A percentile compares a stretch with the other conserved stretches of the same genome.
Conservation (phyloP, 495 filamentous ascomycete genomes). For the Penicillium ucsense region DNA sequence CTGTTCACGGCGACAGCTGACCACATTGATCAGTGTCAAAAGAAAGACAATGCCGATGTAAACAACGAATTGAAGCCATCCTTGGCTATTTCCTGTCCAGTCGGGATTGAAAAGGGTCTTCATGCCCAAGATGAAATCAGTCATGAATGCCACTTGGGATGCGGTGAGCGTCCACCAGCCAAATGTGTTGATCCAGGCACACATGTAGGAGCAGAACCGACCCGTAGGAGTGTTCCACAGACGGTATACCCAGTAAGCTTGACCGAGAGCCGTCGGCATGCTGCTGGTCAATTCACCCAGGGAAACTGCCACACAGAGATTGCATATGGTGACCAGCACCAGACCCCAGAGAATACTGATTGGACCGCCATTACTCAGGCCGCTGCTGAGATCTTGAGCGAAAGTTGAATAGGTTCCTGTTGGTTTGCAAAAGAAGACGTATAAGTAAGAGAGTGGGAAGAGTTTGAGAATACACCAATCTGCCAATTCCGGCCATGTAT, state of each 20-base stretch:
- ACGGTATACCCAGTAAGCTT: slow-evolving; percentile 39
- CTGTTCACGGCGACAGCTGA: slow-evolving; percentile 35
- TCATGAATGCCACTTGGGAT: slow-evolving; percentile 41
- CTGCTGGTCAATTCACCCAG: slow-evolving; percentile 39
- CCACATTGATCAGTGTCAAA: slow-evolving; percentile 33
- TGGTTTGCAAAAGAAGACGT: not conserved
- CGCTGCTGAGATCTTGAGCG: slow-evolving; percentile 36
- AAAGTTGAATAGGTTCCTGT: slow-evolving; percentile 38
- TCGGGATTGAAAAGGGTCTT: slow-evolving; percentile 34
- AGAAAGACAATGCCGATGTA: slow-evolving; percentile 30
- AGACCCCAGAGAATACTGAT: slow-evolving; percentile 43
- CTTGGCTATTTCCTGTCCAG: slow-evolving; percentile 28
- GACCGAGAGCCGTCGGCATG: slow-evolving; percentile 40
- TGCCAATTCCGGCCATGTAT: too few relatives aligned
- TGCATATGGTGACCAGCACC: slow-evolving; percentile 35
- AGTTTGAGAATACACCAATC: too few relatives aligned
- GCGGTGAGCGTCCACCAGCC: slow-evolving; percentile 42
- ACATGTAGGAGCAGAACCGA: slow-evolving; percentile 39
- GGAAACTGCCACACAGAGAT: slow-evolving; percentile 39
- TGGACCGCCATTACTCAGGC: slow-evolving; percentile 37
- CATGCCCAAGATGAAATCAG: slow-evolving; percentile 39
- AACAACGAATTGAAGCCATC: slow-evolving; percentile 38
- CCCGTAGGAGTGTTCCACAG: slow-evolving; percentile 28
- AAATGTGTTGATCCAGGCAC: slow-evolving; percentile 42
- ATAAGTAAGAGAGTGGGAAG: too few relatives aligned